Evolutionary conservation across 441 rosid genomes (phyloP), one percentile per base, ranked within the genome.

Genomic region (Dalechampia spathulata): DNA sequence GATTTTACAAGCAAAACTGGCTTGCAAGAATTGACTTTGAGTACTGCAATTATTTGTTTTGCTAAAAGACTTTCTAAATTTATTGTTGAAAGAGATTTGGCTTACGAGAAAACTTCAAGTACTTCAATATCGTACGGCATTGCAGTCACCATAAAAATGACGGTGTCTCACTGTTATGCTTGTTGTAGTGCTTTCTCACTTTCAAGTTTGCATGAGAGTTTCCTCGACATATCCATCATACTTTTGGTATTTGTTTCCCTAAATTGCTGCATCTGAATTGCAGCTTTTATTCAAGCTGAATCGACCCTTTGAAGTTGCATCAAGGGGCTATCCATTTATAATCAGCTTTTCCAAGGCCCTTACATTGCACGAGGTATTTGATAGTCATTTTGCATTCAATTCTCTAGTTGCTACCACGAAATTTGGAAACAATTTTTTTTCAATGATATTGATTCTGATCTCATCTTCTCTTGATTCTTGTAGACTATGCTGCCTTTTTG

Each of bases 271-370:
- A 9, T 66, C 27, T 27, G 38, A 21, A n/a, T 42, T 62, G 66
- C 90, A 94, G 99, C 90, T 94, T 58, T 71, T 90, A 58, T 87
- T 87, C 81, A 94, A 87, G 76, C 77, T 94, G 61, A 76, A 78
- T 76, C 96, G 93, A 54, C 96, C 98, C 28, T 90, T 81, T 83
- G 99, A 94, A 75, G 96, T 90, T 69, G 93, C 96, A 51, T 86
- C 88, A 1, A 86, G 99, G 79, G 98, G 98, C 34, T 83, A 83
- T 75, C 75, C 89, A 55, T 94, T 87, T 72, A 65, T 90, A 63
- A 90, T 90, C 59, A 75, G 84, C 75, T 94, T 94, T 69, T 83
- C 92, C 47, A 80, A 83, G 75, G 72, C 79, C 67, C 78, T 94
- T 63, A 78, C 83, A 52, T 51, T 72, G 58, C 85, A 86, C 68